These are phyloP conservation scores for Cutaneotrichosporon arboriforme DNA, from an alignment of 1,284 basidiomycete species.

Conservation along the genomic window DNA sequence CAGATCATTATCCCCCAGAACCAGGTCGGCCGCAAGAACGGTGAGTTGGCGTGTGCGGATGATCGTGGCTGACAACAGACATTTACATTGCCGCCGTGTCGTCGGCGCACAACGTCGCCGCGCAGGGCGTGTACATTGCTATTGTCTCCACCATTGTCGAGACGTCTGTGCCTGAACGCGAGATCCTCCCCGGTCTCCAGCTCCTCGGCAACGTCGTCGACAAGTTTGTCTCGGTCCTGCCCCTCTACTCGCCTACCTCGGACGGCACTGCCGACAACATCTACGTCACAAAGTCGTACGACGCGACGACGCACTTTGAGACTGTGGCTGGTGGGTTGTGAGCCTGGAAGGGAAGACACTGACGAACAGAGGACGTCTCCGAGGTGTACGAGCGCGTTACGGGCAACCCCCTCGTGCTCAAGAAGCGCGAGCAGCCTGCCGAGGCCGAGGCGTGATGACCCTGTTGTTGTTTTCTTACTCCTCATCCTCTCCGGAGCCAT, in stretches of 20 bases:
- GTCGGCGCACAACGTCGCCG: conserved; percentile 93
- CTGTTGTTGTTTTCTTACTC: too few relatives aligned
- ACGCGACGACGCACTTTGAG: conserved; percentile 98
- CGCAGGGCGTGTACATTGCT: conserved; percentile 89
- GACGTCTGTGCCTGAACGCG: conserved; percentile 80
- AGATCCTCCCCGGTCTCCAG: conserved; percentile 84
- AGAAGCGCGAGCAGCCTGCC: conserved; percentile 42
- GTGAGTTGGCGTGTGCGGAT: too few relatives aligned
- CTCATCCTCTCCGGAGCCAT: neutral
- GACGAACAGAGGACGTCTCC: conserved; percentile 67
- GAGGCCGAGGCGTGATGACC: neutral
- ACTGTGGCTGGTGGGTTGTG: conserved; percentile 61
- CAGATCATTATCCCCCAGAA: conserved; percentile 99
- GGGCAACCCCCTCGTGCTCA: conserved; percentile 45
- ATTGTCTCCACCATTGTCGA: conserved; percentile 99
- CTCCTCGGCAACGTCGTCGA: conserved; percentile 91
- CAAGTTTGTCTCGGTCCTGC: conserved; percentile 90
- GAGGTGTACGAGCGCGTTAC: conserved; percentile 84
- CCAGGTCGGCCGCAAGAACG: conserved; percentile 89
- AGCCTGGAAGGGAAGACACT: neutral
- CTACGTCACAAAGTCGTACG: conserved; percentile 87
- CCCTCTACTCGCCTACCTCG: conserved; percentile 83
- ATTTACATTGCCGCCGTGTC: conserved; percentile 99
- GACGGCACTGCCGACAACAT: conserved; percentile 62
- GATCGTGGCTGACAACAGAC: conserved; percentile 57